Base-by-base conservation (phyloP, 129 eudicot genomes). In the Lonicera japonica region DNA sequence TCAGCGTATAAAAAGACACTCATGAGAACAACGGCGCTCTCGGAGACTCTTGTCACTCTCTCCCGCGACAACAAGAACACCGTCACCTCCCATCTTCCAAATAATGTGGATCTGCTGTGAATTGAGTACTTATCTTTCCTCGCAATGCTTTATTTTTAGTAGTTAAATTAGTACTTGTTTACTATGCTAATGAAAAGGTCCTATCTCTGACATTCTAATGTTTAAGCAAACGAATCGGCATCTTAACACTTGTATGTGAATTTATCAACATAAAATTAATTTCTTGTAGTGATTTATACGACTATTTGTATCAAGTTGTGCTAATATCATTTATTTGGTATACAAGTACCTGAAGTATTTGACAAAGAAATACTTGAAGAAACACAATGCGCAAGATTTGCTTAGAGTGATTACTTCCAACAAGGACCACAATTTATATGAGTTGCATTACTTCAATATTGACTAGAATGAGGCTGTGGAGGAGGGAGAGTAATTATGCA, bases 21-120 rank as follows among this genome's bases (percentile, higher is more conserved):
- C n/a, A n/a, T n/a, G 85, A 81, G 20, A 80, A 80, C 63, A 75
- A 81, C 39, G 85, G 85, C 11, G 77, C 77, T 10, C 85, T 80
- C 16, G 85, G 85, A 0, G 85, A 75, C 20, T 62, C 78, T 21
- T n/a, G 81, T 80, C 17, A 71, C 85, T 21, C 59, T 80, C 51
- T 11, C 75, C 40, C 81, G 85, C 19, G 81, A 80, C 38, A 80
- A 22, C 85, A 80, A 75, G 66, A 71, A 75, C 78, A 71, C 81
- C 63, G 78, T 80, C 65, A 80, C 74, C 23, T 70, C 75, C 39
- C 43, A 38, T 38, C 43, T 10, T 4, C 43, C 10, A 5, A 38
- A 38, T 38, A 38, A 38, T 4, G 43, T n/a, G n/a, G n/a, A n/a
- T n/a, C n/a, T n/a, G n/a, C n/a, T n/a, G n/a, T n/a, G n/a, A n/a